Percentiles rank a stretch among this genome's conserved stretches.
Evolutionary conservation across 2,329 filamentous ascomycete genomes (phyloP).

Genomic region (Parasarocladium wereldwijsianum): DNA sequence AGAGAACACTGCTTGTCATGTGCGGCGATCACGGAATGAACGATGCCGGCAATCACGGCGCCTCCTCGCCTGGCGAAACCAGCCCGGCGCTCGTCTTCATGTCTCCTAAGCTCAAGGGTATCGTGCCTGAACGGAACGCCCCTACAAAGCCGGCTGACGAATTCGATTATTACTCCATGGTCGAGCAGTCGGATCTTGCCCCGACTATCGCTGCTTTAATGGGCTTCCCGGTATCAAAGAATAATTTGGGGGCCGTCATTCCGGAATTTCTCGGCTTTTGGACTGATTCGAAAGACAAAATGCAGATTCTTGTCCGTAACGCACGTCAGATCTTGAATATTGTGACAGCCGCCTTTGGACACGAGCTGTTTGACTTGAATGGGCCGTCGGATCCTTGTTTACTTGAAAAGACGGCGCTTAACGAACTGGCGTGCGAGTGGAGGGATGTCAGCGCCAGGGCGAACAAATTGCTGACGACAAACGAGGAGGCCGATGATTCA

Average conservation of each 20-base stretch:
- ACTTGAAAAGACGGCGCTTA: slow-evolving; percentile 23
- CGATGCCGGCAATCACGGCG: slow-evolving; percentile 91
- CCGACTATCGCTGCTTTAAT: slow-evolving; percentile 78
- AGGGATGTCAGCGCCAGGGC: slow-evolving; percentile 14
- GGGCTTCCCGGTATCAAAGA: slow-evolving; percentile 75
- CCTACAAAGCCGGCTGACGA: slow-evolving; percentile 50
- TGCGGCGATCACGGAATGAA: slow-evolving; percentile 99
- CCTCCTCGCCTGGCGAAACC: slow-evolving; percentile 85
- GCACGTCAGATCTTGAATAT: slow-evolving; percentile 67
- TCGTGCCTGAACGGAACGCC: slow-evolving; percentile 27
- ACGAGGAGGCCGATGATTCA: slow-evolving; percentile 16
- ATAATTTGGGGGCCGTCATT: slow-evolving; percentile 81
- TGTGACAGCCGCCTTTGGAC: slow-evolving; percentile 55
- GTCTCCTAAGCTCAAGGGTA: slow-evolving; percentile 59
- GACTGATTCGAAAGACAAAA: slow-evolving; percentile 35
- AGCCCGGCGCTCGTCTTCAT: slow-evolving; percentile 86
- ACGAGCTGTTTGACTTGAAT: slow-evolving; percentile 23
- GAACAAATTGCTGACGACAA: slow-evolving; percentile 7
- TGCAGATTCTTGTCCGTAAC: slow-evolving; percentile 62
- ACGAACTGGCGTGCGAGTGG: slow-evolving; percentile 59
- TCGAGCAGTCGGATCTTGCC: slow-evolving; percentile 92
- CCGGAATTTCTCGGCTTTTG: slow-evolving; percentile 66
- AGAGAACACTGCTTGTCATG: slow-evolving; percentile 68
- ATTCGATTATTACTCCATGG: slow-evolving; percentile 67
- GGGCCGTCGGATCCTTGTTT: slow-evolving; percentile 22